Conservation (phyloP, 208 protist species). For the Leishmania aethiopica region DNA sequence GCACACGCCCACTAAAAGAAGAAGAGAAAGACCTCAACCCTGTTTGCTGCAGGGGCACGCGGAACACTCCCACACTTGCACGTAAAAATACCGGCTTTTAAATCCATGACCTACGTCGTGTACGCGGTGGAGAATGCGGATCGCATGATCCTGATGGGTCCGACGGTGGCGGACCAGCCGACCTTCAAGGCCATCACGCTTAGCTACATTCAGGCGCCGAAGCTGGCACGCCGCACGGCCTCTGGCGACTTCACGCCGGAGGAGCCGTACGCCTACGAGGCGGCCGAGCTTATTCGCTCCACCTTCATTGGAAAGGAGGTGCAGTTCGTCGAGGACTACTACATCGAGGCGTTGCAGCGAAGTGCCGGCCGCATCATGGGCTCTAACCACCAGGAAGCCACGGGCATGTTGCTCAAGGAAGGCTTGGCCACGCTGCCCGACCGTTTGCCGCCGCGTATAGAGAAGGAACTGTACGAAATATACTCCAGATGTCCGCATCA, state of each 20-base stretch:
- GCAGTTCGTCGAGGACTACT: constrained; percentile 86
- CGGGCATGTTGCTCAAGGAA: constrained; percentile 68
- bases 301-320: constrained; percentile 89
- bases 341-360: constrained; percentile 81
- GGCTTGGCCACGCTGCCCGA: constrained; percentile 76
- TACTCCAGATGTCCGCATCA: constrained; percentile 56
- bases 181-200: constrained; percentile 80
- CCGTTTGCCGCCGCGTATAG: constrained; percentile 55
- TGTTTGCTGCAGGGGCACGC: neutral
- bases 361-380: constrained; percentile 63
- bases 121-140: constrained; percentile 88
- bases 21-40: neutral
- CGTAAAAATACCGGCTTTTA: neutral
- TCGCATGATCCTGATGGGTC: constrained; percentile 75
- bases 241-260: constrained; percentile 74
- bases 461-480: constrained; percentile 67
- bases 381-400: constrained; percentile 55
- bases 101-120: constrained; percentile 74
- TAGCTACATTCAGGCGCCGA: constrained; percentile 86
- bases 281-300: constrained; percentile 80
- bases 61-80: neutral
- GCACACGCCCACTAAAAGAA: neutral
- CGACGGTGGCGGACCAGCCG: constrained; percentile 51
- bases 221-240: constrained; percentile 55
- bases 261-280: constrained; percentile 89